Conservation (phyloP, 202 grass and related monocot genomes). For the Panicum virgatum region DNA sequence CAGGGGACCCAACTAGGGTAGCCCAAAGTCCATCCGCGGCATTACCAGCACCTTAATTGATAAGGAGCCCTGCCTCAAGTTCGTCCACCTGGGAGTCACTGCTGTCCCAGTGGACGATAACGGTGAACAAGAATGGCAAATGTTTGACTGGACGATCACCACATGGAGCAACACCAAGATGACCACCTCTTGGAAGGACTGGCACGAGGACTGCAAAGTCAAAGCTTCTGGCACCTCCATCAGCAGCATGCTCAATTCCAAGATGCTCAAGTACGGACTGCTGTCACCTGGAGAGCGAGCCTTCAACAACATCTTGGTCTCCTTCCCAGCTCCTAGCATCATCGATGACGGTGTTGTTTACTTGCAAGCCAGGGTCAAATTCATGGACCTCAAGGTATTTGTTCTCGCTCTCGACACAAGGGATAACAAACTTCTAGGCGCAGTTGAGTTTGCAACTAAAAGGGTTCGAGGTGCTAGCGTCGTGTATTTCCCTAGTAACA, state of each 20-base stretch:
- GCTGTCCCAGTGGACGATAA: neutral
- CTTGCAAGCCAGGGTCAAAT: neutral
- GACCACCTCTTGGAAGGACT: neutral
- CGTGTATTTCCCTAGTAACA: neutral
- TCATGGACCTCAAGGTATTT: neutral
- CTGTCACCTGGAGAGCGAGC: neutral
- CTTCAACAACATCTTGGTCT: neutral
- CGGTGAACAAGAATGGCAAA: neutral
- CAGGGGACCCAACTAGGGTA: neutral
- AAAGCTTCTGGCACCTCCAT: neutral
- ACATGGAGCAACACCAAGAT: neutral
- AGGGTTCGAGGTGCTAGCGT: neutral
- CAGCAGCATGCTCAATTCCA: neutral
- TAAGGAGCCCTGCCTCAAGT: neutral
- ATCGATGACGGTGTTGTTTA: neutral
- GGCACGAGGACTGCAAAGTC: neutral
- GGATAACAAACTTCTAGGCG: neutral
- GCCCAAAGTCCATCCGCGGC: neutral
- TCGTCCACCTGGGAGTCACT: neutral
- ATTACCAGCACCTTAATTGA: neutral
- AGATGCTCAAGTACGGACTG: neutral
- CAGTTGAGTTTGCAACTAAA: neutral
- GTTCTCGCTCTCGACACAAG: neutral
- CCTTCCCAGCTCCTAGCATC: neutral
- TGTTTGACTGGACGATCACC: neutral